These are phyloP conservation scores for Exophiala spinifera DNA, from an alignment of 2,329 filamentous ascomycete species.

Conservation along the genomic window DNA sequence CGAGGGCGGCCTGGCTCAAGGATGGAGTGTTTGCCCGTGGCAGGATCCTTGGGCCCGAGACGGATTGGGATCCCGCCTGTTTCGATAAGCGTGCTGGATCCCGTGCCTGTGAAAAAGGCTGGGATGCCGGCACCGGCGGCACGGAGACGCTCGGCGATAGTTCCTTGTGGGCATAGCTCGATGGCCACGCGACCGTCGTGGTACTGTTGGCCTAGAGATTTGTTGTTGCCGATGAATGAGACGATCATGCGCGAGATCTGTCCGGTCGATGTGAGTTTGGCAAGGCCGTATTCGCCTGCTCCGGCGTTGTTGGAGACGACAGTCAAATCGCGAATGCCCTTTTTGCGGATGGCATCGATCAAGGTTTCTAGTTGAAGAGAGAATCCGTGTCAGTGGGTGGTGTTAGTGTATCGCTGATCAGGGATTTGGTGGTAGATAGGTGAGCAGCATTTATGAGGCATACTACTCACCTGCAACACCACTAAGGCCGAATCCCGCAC, in stretches of 20 bases:
- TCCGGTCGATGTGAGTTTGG: slow-evolving; percentile 65
- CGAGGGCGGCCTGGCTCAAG: slow-evolving; percentile 63
- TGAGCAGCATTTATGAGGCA: background rate
- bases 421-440: background rate
- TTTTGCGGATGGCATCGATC: slow-evolving; percentile 64
- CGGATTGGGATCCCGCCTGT: slow-evolving; percentile 61
- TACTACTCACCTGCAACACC: slow-evolving; percentile 61
- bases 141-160: slow-evolving; percentile 82
- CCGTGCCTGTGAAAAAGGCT: slow-evolving; percentile 80
- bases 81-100: slow-evolving; percentile 54
- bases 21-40: slow-evolving; percentile 70
- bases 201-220: slow-evolving; percentile 88
- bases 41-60: slow-evolving; percentile 54
- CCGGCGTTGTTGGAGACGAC: slow-evolving; percentile 81
- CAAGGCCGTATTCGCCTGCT: slow-evolving; percentile 64
- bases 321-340: slow-evolving; percentile 60
- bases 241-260: slow-evolving; percentile 71
- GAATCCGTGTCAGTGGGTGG: background rate
- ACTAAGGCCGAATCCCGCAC: slow-evolving; percentile 78
- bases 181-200: slow-evolving; percentile 82
- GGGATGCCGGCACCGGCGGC: slow-evolving; percentile 86
- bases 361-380: slow-evolving; percentile 56
- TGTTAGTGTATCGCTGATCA: background rate
- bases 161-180: slow-evolving; percentile 89
- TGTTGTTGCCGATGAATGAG: slow-evolving; percentile 76